Evolutionary conservation across 2,329 filamentous ascomycete species (phyloP).

Genomic region (Colletotrichum acutatum): DNA sequence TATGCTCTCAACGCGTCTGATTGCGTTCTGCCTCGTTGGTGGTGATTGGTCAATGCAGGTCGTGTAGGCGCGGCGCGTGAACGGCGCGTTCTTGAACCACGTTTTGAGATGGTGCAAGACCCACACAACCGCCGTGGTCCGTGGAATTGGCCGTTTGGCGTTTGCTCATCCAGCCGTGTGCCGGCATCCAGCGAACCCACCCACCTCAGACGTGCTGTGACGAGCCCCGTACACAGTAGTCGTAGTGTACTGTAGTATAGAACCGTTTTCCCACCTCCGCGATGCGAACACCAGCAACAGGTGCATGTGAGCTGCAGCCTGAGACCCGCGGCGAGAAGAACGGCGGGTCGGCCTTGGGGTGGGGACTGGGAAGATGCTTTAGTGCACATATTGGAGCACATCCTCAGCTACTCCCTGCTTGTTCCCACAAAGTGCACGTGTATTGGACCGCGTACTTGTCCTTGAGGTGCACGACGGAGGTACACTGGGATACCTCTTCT

Average conservation of each 20-base stretch:
- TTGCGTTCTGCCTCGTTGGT: neutral
- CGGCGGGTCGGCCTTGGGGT: constrained; percentile 2
- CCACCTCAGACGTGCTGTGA: neutral
- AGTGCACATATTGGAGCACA: neutral
- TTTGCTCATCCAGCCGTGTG: neutral
- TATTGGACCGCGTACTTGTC: constrained; percentile 14
- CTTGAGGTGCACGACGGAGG: neutral
- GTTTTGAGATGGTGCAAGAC: neutral
- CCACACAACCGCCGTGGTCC: neutral
- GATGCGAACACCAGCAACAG: constrained; percentile 20
- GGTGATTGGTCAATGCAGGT: neutral
- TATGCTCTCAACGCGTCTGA: constrained; percentile 1
- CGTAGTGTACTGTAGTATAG: neutral
- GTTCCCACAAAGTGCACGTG: constrained; percentile 7
- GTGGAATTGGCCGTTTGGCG: neutral
- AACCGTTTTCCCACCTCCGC: neutral
- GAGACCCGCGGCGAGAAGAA: constrained; percentile 5
- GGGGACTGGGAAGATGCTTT: neutral
- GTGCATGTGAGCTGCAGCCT: neutral
- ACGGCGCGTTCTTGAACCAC: neutral
- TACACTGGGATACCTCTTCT: constrained; percentile 18
- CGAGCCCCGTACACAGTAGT: neutral
- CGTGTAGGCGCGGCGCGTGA: constrained; percentile 2
- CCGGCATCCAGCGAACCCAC: too few species aligned
- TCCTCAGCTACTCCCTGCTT: neutral